These are phyloP conservation scores for Aphanomyces astaci DNA, from an alignment of 352 stramenopile genomes.

Conservation along the genomic window DNA sequence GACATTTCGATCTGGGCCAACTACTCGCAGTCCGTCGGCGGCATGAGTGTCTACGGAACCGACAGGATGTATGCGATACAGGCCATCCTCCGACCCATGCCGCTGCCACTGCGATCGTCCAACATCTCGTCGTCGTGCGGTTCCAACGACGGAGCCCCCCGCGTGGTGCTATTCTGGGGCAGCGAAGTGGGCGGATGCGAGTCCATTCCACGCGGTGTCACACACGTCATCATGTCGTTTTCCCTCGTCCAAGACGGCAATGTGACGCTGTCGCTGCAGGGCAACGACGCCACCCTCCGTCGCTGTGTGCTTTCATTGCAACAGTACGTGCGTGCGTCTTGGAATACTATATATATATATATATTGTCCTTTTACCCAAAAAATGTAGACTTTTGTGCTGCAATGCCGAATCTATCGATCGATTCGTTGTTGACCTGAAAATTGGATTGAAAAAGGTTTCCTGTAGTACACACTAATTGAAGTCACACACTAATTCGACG, in stretches of 20 bases:
- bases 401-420: too few species aligned
- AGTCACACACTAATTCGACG: too few species aligned
- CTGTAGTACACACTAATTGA: too few species aligned
- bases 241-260: constrained; percentile 46
- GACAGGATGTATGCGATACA: neutral
- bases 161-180: constrained; percentile 17
- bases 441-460: too few species aligned
- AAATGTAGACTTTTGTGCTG: too few species aligned
- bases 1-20: neutral
- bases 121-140: neutral
- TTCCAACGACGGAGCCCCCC: neutral
- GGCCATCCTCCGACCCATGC: neutral
- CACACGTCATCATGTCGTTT: constrained; percentile 67
- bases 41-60: neutral
- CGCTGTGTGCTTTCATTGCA: constrained; percentile 51
- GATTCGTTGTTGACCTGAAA: too few species aligned
- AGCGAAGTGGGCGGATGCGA: constrained; percentile 14
- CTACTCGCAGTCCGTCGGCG: neutral
- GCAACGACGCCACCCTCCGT: constrained; percentile 42
- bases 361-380: too few species aligned
- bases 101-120: neutral
- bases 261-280: constrained; percentile 52
- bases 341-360: too few species aligned
- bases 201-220: constrained; percentile 35
- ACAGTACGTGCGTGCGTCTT: constrained; percentile 23